Base-by-base conservation (phyloP, 108 stramenopile species). In the Licmophora abbreviata region DNA sequence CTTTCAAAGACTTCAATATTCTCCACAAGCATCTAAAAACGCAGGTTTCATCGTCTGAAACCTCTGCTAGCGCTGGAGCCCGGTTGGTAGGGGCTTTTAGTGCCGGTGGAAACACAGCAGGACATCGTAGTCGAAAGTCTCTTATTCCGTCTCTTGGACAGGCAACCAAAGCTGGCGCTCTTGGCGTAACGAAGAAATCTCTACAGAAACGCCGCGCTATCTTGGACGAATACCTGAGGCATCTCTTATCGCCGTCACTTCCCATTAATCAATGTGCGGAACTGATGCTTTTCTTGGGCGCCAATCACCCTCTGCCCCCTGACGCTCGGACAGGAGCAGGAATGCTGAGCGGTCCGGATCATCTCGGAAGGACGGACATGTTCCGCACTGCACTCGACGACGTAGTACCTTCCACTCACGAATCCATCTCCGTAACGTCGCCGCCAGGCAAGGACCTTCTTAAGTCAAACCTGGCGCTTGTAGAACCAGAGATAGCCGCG, bases 1-100 rank as follows among this genome's bases (percentile, higher is more conserved):
- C 85, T 17, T 76, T 85, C 46, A 77, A 73, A 53, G 92, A 89
- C 46, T 89, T 93, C 57, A 69, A 83, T 18, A 51, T 62, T 10
- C 64, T 93, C 36, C 92, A 93, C 61, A 93, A 85, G 56, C 76
- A 85, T 29, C 54, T 93, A 30, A 93, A 93, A 49, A 52, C 51
- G 29, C 77, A 85, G 61, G 79, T 90, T 7, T 54, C 77, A 3
- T 42, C 64, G 18, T 47, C 63, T 8, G 83, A 85, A 58, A 70
- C 77, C n/a, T 75, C 81, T n/a, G 83, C 66, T 34, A 65, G 59
- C 28, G 66, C 88, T 2, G 75, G 77, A 21, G 69, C 80, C 23
- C 65, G 70, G 41, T 56, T 89, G 31, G 82, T 81, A 5, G 86
- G 77, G 32, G 77, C 77, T 30, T 79, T 78, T 11, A 69, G 80